phyloP scores from a whole-genome alignment of 2,329 filamentous ascomycete species.

The Graphiopsis chlorocephala region DNA sequence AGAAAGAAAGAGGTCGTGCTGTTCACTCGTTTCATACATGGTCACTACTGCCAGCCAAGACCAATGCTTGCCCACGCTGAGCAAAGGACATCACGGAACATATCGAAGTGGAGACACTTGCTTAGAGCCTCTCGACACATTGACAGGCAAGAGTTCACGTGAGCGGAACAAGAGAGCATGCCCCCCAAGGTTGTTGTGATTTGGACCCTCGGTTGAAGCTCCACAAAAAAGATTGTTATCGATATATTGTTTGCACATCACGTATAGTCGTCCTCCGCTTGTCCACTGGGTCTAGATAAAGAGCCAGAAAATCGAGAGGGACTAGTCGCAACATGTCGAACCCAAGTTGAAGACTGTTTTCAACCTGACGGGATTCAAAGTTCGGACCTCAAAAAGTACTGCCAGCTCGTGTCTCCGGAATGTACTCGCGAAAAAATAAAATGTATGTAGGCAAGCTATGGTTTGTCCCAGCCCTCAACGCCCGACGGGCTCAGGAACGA shows the following conservation, averaged over 20 bases:
- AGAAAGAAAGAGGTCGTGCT: not conserved
- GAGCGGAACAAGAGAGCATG: not conserved
- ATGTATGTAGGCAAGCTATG: conserved; percentile 58
- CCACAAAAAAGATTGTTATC: not conserved
- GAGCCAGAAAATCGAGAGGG: no score
- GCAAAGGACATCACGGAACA: not conserved
- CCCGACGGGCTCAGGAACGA: conserved; percentile 88
- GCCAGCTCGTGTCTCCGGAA: conserved; percentile 7
- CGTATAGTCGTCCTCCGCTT: no score
- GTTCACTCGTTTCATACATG: not conserved
- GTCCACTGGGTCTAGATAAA: no score
- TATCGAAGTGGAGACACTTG: not conserved
- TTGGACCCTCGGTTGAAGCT: not conserved
- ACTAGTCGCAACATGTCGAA: no score
- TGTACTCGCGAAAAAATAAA: conserved; percentile 16
- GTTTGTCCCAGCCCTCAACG: conserved; percentile 86
- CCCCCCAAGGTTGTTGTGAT: no score
- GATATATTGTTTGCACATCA: no score
- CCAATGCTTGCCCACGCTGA: not conserved
- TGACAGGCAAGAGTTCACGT: not conserved
- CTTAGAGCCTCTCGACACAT: not conserved
- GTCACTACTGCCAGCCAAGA: not conserved
- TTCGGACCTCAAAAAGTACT: not conserved
- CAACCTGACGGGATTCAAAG: not conserved
- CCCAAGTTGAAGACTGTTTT: not conserved